Conservation (phyloP, 257 asterid genomes). For the Paraleonurus japonicus region DNA sequence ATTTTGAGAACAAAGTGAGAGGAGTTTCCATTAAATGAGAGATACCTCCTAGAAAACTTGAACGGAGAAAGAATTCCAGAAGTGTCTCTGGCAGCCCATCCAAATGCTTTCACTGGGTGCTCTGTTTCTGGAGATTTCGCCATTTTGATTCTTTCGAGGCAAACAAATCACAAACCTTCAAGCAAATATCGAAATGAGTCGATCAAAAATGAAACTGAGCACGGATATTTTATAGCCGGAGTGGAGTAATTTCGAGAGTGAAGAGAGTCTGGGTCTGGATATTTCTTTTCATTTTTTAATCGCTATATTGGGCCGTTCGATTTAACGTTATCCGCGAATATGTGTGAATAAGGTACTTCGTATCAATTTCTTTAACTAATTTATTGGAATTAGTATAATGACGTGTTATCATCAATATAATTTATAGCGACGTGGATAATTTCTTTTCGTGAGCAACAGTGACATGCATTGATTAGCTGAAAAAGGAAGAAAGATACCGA, state of each 20-base stretch:
- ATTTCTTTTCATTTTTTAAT: too few species aligned
- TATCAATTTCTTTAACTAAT: too few species aligned
- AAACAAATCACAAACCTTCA: not conserved
- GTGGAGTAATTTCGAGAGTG: not conserved
- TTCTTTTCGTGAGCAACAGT: not conserved
- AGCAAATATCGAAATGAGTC: not conserved
- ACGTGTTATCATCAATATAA: not conserved
- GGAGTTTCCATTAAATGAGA: not conserved
- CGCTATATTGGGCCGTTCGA: not conserved
- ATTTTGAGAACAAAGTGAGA: not conserved
- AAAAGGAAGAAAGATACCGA: not conserved
- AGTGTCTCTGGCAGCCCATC: conserved; percentile 54
- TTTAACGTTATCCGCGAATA: not conserved
- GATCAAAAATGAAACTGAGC: not conserved
- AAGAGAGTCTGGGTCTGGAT: not conserved
- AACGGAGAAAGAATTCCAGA: conserved; percentile 49
- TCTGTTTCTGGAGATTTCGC: conserved; percentile 30
- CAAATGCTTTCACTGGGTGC: conserved; percentile 37
- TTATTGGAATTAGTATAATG: too few species aligned
- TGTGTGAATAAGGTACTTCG: too few species aligned
- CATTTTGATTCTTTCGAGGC: conserved; percentile 1
- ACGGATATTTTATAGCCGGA: not conserved
- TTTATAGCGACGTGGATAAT: not conserved
- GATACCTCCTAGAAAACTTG: conserved; percentile 42
- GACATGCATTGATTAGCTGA: not conserved